Evolutionary conservation across 345 rosid genomes (phyloP).

Genomic region (Lumnitzera racemosa): DNA sequence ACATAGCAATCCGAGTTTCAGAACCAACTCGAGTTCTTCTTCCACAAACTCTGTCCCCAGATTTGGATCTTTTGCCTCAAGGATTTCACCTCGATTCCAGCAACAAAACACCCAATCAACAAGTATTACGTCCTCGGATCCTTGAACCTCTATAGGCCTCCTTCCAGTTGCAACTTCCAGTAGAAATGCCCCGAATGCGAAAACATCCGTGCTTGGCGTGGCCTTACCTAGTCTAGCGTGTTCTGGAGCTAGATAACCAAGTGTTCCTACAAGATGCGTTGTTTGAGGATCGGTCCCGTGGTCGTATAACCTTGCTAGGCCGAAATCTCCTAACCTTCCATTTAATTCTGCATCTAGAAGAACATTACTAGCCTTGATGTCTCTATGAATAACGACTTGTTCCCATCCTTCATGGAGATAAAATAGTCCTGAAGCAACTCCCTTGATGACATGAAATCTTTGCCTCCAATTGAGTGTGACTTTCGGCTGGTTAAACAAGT

Average conservation of each 20-base stretch:
- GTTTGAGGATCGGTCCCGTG: constrained; percentile 33
- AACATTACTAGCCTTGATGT: constrained; percentile 44
- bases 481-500: constrained; percentile 20
- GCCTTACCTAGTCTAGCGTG: constrained; percentile 31
- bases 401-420: constrained; percentile 45
- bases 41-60: constrained; percentile 14
- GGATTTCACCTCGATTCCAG: constrained; percentile 26
- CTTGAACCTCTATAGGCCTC: constrained; percentile 22
- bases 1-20: constrained; percentile 38
- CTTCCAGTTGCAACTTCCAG: constrained; percentile 51
- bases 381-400: constrained; percentile 44
- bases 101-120: constrained; percentile 31
- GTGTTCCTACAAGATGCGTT: constrained; percentile 31
- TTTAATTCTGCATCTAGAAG: constrained; percentile 31
- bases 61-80: constrained; percentile 28
- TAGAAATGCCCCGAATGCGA: constrained; percentile 35
- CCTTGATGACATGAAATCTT: constrained; percentile 27
- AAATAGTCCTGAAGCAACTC: constrained; percentile 32
- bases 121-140: constrained; percentile 15
- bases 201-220: constrained; percentile 30
- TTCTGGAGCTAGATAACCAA: constrained; percentile 52
- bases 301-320: constrained; percentile 36
- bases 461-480: constrained; percentile 32
- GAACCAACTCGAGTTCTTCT: constrained; percentile 34
- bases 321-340: constrained; percentile 44